Conservation (phyloP, 129 eudicot genomes). For the Apium graveolens region DNA sequence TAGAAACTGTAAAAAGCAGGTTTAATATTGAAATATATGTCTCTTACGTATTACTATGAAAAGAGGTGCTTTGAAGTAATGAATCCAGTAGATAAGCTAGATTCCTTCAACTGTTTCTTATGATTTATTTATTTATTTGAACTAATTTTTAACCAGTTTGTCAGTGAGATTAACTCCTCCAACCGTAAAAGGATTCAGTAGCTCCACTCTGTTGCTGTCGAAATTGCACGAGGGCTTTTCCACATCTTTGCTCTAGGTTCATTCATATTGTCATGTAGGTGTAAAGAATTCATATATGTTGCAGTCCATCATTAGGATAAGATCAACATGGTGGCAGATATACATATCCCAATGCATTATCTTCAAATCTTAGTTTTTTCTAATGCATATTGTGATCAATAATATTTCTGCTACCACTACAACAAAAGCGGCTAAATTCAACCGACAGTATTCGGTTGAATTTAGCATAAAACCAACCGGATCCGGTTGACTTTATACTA, state of each 20-base stretch:
- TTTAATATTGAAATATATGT: background rate
- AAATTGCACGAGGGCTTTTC: background rate
- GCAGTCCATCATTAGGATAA: constrained; percentile 52
- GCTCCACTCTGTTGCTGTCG: background rate
- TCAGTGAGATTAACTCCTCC: background rate
- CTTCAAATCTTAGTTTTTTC: constrained; percentile 27
- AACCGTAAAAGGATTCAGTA: background rate
- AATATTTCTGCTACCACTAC: constrained; percentile 32
- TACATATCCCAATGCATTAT: constrained; percentile 14
- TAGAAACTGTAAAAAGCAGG: background rate
- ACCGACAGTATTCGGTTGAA: too few species aligned
- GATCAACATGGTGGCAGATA: constrained; percentile 8
- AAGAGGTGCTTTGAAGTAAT: background rate
- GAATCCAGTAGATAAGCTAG: background rate
- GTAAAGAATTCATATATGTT: constrained; percentile 75
- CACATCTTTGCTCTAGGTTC: background rate
- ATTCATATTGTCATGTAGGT: constrained; percentile 28
- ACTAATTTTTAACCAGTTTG: background rate
- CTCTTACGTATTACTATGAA: background rate
- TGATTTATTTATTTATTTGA: background rate
- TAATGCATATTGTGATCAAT: constrained; percentile 59
- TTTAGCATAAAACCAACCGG: too few species aligned
- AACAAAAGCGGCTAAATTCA: too few species aligned
- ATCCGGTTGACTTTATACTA: too few species aligned
- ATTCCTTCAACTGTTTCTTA: background rate